Percentiles rank a stretch among this genome's conserved stretches.
Conservation (phyloP, 345 rosid genomes). For the Eucalyptus sp. region DNA sequence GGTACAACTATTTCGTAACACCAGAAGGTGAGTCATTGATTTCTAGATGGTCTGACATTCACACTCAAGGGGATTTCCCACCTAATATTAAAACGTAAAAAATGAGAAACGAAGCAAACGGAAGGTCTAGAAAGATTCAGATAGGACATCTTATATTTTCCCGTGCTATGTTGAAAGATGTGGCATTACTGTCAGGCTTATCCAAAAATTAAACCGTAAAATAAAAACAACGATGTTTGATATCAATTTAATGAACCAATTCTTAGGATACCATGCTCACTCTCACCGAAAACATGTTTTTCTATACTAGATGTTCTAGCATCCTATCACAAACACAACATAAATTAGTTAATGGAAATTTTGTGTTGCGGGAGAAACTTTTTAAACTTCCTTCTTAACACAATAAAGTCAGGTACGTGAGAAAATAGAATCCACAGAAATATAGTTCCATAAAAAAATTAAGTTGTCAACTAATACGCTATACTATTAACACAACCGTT, state of each 20-base stretch:
- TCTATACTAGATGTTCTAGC: neutral
- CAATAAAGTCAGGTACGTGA: neutral
- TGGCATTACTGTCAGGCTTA: neutral
- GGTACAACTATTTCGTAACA: neutral
- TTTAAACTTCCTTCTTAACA: neutral
- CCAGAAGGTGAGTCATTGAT: neutral
- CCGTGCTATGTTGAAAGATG: neutral
- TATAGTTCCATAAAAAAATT: neutral
- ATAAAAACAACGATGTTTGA: neutral
- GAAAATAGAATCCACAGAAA: neutral
- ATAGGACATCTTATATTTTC: neutral
- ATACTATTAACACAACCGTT: neutral
- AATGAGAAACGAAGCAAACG: neutral
- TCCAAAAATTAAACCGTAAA: neutral
- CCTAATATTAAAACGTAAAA: neutral
- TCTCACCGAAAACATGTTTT: neutral
- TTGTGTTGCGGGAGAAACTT: neutral
- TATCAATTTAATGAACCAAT: neutral
- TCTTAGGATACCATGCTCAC: neutral
- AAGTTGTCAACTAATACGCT: neutral
- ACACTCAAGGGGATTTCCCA: neutral
- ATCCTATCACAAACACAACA: neutral
- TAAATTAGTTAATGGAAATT: neutral
- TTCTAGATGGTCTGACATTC: neutral
- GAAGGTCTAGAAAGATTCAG: neutral